Evolutionary conservation across 257 asterid species (phyloP).

Genomic region (Lycium ferocissimum): DNA sequence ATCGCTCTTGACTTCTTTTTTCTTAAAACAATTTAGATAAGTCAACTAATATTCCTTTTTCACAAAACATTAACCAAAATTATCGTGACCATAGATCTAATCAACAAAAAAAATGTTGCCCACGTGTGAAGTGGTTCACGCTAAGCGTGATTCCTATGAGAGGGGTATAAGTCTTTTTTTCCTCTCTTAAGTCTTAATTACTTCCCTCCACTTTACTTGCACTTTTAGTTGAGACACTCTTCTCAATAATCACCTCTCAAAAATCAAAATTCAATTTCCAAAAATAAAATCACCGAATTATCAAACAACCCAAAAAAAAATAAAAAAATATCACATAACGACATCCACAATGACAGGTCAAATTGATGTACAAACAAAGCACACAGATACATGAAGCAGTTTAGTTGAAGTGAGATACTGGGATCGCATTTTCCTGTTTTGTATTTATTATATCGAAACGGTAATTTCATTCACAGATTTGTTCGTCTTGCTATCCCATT

Average conservation of each 20-base stretch:
- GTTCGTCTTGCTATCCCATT: background rate
- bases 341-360: background rate
- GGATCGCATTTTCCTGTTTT: background rate
- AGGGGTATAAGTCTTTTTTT: background rate
- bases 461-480: background rate
- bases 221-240: background rate
- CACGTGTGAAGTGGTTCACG: background rate
- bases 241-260: background rate
- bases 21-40: background rate
- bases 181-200: background rate
- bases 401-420: background rate
- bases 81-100: background rate
- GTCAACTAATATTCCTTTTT: background rate
- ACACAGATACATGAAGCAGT: background rate
- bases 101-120: background rate
- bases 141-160: constrained; percentile 8
- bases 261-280: background rate
- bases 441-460: background rate
- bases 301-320: background rate
- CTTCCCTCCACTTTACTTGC: constrained; percentile 24
- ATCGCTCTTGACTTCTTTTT: background rate
- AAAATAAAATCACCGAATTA: background rate
- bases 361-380: background rate
- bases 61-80: background rate
- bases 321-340: too few relatives aligned